These are phyloP conservation scores for Lactarius evosmus DNA, from an alignment of 768 basidiomycete species.

Conservation along the genomic window DNA sequence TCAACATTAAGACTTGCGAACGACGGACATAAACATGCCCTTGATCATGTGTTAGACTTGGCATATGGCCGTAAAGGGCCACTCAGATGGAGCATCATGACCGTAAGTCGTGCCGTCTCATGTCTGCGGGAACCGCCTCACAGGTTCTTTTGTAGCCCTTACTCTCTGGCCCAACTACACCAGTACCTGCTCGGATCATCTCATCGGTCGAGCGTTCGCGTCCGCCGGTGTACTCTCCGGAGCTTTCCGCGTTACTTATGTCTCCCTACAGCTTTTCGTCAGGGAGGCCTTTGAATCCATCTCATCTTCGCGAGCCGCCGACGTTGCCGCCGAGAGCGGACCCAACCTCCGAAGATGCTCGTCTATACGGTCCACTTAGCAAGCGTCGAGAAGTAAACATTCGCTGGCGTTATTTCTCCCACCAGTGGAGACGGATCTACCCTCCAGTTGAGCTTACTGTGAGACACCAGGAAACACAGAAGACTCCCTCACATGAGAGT, in stretches of 20 bases:
- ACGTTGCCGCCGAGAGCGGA: conserved; percentile 56
- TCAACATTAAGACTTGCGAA: conserved; percentile 54
- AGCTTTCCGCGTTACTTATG: conserved; percentile 60
- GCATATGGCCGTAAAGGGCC: conserved; percentile 78
- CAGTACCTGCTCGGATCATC: conserved; percentile 49
- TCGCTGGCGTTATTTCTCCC: conserved; percentile 60
- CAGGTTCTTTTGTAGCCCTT: conserved; percentile 46
- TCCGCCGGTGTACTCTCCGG: conserved; percentile 64
- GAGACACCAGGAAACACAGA: conserved; percentile 20
- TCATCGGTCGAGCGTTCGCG: conserved; percentile 49
- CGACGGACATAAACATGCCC: conserved; percentile 45
- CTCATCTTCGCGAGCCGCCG: conserved; percentile 48
- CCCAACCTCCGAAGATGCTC: conserved; percentile 55
- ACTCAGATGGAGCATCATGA: conserved; percentile 62
- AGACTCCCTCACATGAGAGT: conserved; percentile 18
- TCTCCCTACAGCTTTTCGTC: conserved; percentile 45
- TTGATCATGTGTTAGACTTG: conserved; percentile 56
- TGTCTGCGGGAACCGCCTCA: conserved; percentile 4
- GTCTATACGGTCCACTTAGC: conserved; percentile 61
- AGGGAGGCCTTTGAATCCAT: conserved; percentile 41
- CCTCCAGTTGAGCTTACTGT: conserved; percentile 58
- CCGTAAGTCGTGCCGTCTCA: conserved; percentile 42
- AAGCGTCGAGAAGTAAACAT: conserved; percentile 73
- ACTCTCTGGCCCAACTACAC: conserved; percentile 44
- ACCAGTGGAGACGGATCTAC: conserved; percentile 51